Base-by-base conservation (phyloP, 2,329 filamentous ascomycete genomes). In the Neonectria sp. region DNA sequence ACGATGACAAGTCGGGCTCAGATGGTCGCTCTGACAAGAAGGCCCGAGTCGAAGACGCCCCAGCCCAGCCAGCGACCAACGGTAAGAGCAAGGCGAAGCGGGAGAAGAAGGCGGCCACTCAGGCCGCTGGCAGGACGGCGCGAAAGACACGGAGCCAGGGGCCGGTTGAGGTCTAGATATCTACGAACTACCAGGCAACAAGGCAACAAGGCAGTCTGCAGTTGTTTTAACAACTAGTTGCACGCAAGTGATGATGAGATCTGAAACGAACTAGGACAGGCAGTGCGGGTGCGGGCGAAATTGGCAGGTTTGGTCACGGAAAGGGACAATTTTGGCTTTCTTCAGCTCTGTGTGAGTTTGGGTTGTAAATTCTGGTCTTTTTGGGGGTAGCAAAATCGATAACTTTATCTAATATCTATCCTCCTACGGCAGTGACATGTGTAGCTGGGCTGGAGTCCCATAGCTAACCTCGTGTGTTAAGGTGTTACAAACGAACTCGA, bases 131-230 rank as follows among this genome's bases (percentile, higher is more conserved):
- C 21, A 79, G 67, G 63, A 82, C 82, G 7, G 77, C 78, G 52
- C 78, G 82, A 49, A 83, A 83, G 79, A 84, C 82, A 8, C 78
- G 82, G 55, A 84, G 82, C 65, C 82, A 84, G 69, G 82, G 82
- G 0, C 79, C 80, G 2, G 79, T 76, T 7, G 79, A 81, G 49
- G 53, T 59, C 40, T 60, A 33, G 55, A 35, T 51, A 48, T 21
- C n/a, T 37, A 46, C 29, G n/a, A 21, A 17, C n/a, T 37, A 46
- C 25, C 25, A 11, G 11, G 21, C 25, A 33, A 52, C 21, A 24
- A 11, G 11, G 21, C 25, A 33, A 52, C 21, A 24, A 55, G 48
- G 6, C 25, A 43, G 31, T 15, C 21, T 9, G 24, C 31, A 40
- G 21, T 4, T 48, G 25, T 8, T 49, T 25, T 27, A 29, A 33